Base-by-base conservation (phyloP, 768 basidiomycete species). In the Hygrophorus russula region DNA sequence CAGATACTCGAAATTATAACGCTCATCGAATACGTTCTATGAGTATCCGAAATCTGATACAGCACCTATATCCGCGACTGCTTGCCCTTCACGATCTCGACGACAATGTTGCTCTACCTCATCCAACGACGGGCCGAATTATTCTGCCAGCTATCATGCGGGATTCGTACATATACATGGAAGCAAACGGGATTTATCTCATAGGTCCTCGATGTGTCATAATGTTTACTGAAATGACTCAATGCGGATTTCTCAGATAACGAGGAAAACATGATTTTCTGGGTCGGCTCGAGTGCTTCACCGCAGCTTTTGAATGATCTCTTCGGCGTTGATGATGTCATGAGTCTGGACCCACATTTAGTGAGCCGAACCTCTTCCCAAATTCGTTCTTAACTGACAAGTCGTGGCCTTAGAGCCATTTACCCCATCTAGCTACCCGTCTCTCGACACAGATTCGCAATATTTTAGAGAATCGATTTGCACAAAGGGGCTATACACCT, bases 1-100 rank as follows among this genome's bases (percentile, higher is more conserved):
- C 91, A n/a, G 96, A 98, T 53, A 90, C 93, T 9, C 82, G 96
- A 41, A 89, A 91, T 51, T 85, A 82, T 55, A 74, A 83, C 54
- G 79, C 81, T 39, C 85, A 92, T 49, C 74, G 77, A 51, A 68
- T 96, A 38, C 71, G 78, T 48, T 75, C 78, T 0, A 76, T 82
- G 68, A 68, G 77, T 41, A 76, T 85, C 8, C 77, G 83, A 13
- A 65, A 66, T 30, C 71, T 82, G 8, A 76, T 94, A 58, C 78
- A 79, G 46, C 69, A 86, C 50, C 72, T 98, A 11, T 98, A 98
- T 60, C 96, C 96, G 5, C 75, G 80, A 15, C 65, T 98, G 47
- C 65, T 97, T 27, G 88, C 92, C 3, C 64, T 98, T 0, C 94
- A 99, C 56, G 86, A 89, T 56, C 66, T 98, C 28, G 68, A 79